Conservation (phyloP, 768 basidiomycete species). For the Brasilioporus rufonigricans region DNA sequence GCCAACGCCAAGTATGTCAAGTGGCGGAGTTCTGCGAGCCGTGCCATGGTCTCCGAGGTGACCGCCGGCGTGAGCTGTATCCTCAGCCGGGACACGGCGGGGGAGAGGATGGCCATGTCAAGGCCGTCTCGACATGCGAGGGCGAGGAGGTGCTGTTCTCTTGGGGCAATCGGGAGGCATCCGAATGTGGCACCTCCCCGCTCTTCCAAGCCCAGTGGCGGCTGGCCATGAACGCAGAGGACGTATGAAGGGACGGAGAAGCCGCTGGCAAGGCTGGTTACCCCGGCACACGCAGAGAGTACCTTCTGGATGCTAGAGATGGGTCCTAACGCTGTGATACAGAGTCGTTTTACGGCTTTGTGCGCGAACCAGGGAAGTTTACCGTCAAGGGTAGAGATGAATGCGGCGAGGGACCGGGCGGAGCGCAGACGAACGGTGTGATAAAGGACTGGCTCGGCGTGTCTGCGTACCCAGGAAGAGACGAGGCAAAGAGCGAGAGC, state of each 20-base stretch:
- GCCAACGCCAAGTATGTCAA: constrained; percentile 19
- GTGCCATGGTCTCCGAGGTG: constrained; percentile 5
- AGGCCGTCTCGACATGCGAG: constrained; percentile 34
- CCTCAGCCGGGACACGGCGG: constrained; percentile 34
- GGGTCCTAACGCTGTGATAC: constrained; percentile 2
- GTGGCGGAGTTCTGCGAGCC: constrained; percentile 8
- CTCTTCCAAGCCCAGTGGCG: neutral
- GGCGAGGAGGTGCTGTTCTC: constrained; percentile 36
- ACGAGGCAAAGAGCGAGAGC: neutral
- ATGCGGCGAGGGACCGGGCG: neutral
- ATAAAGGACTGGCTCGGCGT: constrained; percentile 3
- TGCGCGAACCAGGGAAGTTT: neutral
- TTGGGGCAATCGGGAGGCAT: constrained; percentile 6
- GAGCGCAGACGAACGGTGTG: constrained; percentile 1
- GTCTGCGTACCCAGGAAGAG: neutral
- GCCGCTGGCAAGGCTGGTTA: constrained; percentile 17
- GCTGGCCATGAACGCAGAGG: constrained; percentile 3
- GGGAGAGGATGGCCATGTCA: constrained; percentile 30
- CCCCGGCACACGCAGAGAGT: neutral
- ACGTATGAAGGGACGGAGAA: constrained; percentile 32
- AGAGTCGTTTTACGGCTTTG: neutral
- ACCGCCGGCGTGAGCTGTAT: constrained; percentile 26
- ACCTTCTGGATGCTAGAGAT: neutral
- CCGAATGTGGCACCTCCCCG: neutral
- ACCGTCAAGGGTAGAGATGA: neutral